Percentiles rank a stretch among this genome's conserved stretches.
These are phyloP conservation scores for Taxillus chinensis DNA, from an alignment of 164 flowering plant genomes.

Conservation along the genomic window DNA sequence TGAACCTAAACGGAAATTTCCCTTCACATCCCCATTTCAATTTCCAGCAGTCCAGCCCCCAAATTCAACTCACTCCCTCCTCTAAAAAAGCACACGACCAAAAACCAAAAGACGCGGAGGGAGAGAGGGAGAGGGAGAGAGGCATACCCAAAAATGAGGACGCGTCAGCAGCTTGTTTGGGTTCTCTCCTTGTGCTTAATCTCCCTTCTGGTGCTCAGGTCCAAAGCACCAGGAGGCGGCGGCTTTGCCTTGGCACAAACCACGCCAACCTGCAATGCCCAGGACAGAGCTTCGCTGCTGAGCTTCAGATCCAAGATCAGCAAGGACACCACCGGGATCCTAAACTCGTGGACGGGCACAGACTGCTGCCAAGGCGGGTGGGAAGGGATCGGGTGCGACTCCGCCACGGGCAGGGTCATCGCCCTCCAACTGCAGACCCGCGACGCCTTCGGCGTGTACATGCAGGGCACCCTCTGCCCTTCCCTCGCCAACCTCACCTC, in stretches of 20 bases:
- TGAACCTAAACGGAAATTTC: too few species aligned
- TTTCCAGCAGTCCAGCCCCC: too few species aligned
- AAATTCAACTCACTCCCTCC: too few species aligned
- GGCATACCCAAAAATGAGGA: too few species aligned
- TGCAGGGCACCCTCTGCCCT: slow-evolving; percentile 72
- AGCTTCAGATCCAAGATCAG: slow-evolving; percentile 57
- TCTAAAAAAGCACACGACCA: too few species aligned
- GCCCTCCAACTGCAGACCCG: slow-evolving; percentile 41
- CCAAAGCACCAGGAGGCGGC: too few species aligned
- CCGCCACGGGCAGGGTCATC: slow-evolving; percentile 53
- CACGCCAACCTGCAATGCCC: slow-evolving; percentile 34
- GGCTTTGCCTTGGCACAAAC: not conserved
- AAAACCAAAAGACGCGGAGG: too few species aligned
- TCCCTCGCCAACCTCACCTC: slow-evolving; percentile 47
- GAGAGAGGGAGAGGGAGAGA: too few species aligned
- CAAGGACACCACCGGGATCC: slow-evolving; percentile 59
- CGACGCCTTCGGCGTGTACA: slow-evolving; percentile 25
- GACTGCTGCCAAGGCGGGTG: slow-evolving; percentile 91
- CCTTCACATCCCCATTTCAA: too few species aligned
- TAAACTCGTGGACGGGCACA: slow-evolving; percentile 62
- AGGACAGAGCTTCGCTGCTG: slow-evolving; percentile 63
- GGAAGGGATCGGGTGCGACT: slow-evolving; percentile 80
- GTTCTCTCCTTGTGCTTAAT: too few species aligned
- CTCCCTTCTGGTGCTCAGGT: too few species aligned
- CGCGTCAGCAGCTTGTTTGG: too few species aligned